Evolutionary conservation across 2,329 filamentous ascomycete genomes (phyloP).

Genomic region (Trichophyton verrucosum): DNA sequence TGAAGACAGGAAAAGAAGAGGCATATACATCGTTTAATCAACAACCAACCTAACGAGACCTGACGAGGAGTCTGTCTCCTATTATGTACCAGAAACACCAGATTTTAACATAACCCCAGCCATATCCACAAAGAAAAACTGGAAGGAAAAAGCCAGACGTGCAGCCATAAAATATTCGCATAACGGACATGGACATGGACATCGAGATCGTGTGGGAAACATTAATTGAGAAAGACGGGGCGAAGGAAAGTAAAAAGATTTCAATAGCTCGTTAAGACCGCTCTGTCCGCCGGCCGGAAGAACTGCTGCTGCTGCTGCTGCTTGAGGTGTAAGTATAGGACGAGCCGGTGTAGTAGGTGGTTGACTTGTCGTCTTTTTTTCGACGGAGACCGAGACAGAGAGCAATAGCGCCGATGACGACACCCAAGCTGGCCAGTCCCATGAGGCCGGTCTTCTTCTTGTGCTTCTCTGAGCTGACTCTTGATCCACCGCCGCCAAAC

Average conservation of each 20-base stretch:
- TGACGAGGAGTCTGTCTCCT: not conserved
- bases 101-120: not conserved
- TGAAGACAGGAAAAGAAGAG: not conserved
- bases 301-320: constrained; percentile 28
- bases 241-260: not conserved
- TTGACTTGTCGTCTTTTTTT: constrained; percentile 26
- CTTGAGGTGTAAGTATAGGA: constrained; percentile 4
- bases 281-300: not conserved
- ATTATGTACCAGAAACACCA: not conserved
- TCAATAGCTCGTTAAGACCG: not conserved
- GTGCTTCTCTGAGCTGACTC: constrained; percentile 22
- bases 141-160: not conserved
- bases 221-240: not conserved
- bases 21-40: not conserved
- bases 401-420: constrained; percentile 33
- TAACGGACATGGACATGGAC: not conserved
- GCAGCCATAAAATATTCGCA: not conserved
- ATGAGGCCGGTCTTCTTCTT: constrained; percentile 26
- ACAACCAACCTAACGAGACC: no score
- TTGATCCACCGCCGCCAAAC: constrained; percentile 16
- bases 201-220: not conserved
- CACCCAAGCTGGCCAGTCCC: constrained; percentile 31
- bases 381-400: constrained; percentile 36
- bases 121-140: not conserved
- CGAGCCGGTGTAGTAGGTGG: constrained; percentile 20